Evolutionary conservation across 2,329 filamentous ascomycete genomes (phyloP), one percentile per base, ranked within the genome.

Genomic region (Arthrobotrys sinensis): DNA sequence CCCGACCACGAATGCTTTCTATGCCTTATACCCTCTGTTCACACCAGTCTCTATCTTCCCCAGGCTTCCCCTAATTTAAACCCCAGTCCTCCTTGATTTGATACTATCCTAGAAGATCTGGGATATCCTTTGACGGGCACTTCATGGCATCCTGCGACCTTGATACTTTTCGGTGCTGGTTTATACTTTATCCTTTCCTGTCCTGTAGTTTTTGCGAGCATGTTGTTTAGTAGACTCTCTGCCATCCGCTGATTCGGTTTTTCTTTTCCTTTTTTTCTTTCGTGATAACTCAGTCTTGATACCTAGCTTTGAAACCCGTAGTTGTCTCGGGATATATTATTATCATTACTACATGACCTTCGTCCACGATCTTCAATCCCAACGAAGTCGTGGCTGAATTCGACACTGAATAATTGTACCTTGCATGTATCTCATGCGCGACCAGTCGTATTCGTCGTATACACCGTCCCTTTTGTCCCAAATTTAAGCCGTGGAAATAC

Each of bases 141-240:
- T 19, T 6, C 24, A 32, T 50, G 19, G 12, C 16, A 66, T 53
- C 53, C 53, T 43, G 24, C n/a, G 45, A 40, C 53, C 36, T 11
- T 53, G 16, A 38, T 66, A 43, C 36, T 34, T 28, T 46, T 38
- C 5, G 8, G 32, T 68, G 19, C 38, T 45, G 19, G 28, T 32
- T 64, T 52, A 45, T 63, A 36, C 28, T 34, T 40, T 46, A 43
- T 46, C 52, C 46, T 63, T 53, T 66, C 28, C 16, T 65, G 66
- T 71, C 73, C 52, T 66, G 73, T 71, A 77, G 21, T 55, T 66
- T 71, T 77, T 77, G 73, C 73, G 73, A 77, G 73, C 73, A 71
- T 71, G 66, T 67, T 63, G 24, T 28, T 45, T 52, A 43, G 66
- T 77, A 71, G 73, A 70, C 66, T 46, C 66, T 46, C 28, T 48